Evolutionary conservation across 192 early-diverging fungal genomes (phyloP), one percentile per base, ranked within the genome.

Genomic region (Dimargaris cristalligena): DNA sequence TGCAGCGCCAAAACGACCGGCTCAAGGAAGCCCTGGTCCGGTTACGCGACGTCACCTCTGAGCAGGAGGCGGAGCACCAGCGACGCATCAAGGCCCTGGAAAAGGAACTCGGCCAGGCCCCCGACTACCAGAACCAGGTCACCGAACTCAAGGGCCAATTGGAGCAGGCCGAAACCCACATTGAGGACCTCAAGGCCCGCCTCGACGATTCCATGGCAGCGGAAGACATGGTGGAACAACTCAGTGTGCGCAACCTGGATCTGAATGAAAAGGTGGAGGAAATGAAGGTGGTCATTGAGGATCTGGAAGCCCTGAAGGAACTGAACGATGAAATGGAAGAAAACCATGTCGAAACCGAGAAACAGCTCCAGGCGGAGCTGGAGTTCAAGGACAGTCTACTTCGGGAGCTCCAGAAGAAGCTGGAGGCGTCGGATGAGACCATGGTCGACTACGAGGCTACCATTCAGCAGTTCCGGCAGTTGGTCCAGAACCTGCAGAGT

Each of bases 241-340:
- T 97, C 32, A 82, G 85, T 0, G 84, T 86, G 25, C 88, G 85
- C 73, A 97, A 97, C 67, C 67, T 94, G 58, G 69, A 74, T 18
- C 71, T 92, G 18, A 80, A 74, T 34, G 84, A 85, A 51, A 62
- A 67, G 57, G 71, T 80, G 31, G 90, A 93, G 55, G 87, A 94
- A 55, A 67, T 87, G 76, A 80, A 80, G 54, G 74, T 67, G 34
- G 73, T 68, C 0, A 78, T 93, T 34, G 91, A 91, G 56, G 92
- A 89, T 66, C 72, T 97, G 34, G 92, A 97, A 69, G 85, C 86
- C 6, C 73, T 97, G 41, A 87, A 88, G 67, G 87, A 88, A 61
- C 69, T 94, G 47, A 88, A 85, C 64, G 90, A 97, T 61, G 91
- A 94, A 68, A 71, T 94, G 63, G 94, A 97, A 66, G 90, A 92